Conservation (phyloP, 169 alveolate genomes). For the Haemoproteus tartakovskyi region DNA sequence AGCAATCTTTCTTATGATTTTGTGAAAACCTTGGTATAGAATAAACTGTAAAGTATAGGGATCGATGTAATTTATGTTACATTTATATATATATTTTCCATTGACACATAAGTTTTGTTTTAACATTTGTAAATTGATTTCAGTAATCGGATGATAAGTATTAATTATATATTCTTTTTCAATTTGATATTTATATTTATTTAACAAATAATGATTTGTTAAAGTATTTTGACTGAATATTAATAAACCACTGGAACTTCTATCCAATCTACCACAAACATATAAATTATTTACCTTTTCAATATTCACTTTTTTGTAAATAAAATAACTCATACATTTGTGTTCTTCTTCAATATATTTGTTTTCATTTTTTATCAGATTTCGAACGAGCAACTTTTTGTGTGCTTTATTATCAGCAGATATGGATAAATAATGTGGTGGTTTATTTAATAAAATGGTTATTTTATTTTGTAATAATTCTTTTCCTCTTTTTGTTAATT, state of each 20-base stretch:
- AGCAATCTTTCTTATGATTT: slow-evolving; percentile 50
- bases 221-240: slow-evolving; percentile 64
- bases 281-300: slow-evolving; percentile 55
- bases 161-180: slow-evolving; percentile 64
- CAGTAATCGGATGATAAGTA: slow-evolving; percentile 20
- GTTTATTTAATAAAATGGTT: slow-evolving; percentile 59
- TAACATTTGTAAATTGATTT: slow-evolving; percentile 43
- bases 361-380: slow-evolving; percentile 64
- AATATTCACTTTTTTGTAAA: slow-evolving; percentile 34
- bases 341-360: slow-evolving; percentile 61
- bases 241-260: slow-evolving; percentile 61
- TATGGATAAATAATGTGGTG: slow-evolving; percentile 44
- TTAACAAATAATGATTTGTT: slow-evolving; percentile 11
- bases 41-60: slow-evolving; percentile 20
- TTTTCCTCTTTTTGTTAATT: slow-evolving; percentile 41
- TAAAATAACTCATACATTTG: slow-evolving; percentile 67
- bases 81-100: slow-evolving; percentile 64
- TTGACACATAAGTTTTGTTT: slow-evolving; percentile 27
- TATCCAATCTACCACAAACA: slow-evolving; percentile 68
- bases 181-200: slow-evolving; percentile 31
- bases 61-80: slow-evolving; percentile 55
- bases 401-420: slow-evolving; percentile 38
- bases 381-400: slow-evolving; percentile 46
- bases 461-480: slow-evolving; percentile 35
- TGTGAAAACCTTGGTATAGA: slow-evolving; percentile 62